Conservation (phyloP, 495 filamentous ascomycete species). For the Lophium mytilinum region DNA sequence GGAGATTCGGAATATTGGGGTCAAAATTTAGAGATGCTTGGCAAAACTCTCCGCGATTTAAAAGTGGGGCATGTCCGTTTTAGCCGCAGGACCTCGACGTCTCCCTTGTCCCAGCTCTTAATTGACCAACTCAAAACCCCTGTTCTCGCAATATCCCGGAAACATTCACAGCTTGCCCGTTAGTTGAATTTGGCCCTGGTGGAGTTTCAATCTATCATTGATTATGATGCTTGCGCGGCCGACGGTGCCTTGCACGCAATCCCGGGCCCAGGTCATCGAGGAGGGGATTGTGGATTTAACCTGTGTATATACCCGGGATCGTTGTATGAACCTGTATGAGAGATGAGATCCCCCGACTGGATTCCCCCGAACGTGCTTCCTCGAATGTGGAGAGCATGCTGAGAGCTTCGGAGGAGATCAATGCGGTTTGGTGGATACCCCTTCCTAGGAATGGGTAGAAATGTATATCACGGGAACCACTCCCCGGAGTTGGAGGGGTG, state of each 20-base stretch:
- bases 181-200: no score
- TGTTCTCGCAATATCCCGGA: no score
- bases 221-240: background rate
- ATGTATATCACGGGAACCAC: background rate
- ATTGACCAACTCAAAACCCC: no score
- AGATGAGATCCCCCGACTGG: slow-evolving; percentile 1
- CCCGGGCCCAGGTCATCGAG: background rate
- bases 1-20: background rate
- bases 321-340: slow-evolving; percentile 3
- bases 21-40: slow-evolving; percentile 9
- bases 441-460: background rate
- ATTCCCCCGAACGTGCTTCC: background rate
- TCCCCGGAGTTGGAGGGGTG: no score
- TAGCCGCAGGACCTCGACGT: background rate
- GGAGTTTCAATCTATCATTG: no score
- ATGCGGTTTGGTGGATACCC: no score
- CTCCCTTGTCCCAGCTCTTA: background rate
- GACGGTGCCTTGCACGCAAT: background rate
- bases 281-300: slow-evolving; percentile 21
- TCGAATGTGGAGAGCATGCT: background rate
- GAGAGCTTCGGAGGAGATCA: background rate
- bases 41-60: background rate
- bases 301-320: slow-evolving; percentile 23
- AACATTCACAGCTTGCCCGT: no score
- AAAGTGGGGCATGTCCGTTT: background rate